phyloP scores from a whole-genome alignment of 2,329 filamentous ascomycete genomes.

The Botrytis squamosa region DNA sequence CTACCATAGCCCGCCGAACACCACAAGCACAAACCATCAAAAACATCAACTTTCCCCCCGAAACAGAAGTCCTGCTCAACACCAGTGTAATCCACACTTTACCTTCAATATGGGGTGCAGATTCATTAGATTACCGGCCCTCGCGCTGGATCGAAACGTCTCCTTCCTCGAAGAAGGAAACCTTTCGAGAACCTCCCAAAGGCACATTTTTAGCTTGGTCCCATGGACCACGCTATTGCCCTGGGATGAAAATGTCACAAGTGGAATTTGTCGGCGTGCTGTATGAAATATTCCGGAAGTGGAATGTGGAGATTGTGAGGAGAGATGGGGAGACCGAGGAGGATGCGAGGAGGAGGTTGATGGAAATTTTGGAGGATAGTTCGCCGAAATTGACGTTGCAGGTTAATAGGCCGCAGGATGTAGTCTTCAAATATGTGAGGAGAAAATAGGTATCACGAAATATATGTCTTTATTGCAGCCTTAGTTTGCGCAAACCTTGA shows the following conservation, averaged over 20 bases:
- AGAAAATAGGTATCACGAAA: neutral
- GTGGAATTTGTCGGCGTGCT: conserved; percentile 37
- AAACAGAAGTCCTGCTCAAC: conserved; percentile 46
- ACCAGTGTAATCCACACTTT: conserved; percentile 50
- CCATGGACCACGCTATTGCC: conserved; percentile 36
- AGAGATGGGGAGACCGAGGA: neutral
- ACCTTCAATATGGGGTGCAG: conserved; percentile 51
- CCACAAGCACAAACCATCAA: conserved; percentile 2
- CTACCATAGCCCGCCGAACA: conserved; percentile 1
- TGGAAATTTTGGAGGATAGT: conserved; percentile 23
- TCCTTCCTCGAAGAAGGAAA: neutral
- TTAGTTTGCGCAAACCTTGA: neutral
- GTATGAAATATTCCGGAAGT: conserved; percentile 20
- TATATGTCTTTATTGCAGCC: neutral
- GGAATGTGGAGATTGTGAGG: conserved; percentile 19
- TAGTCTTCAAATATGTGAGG: neutral
- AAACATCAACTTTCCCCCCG: conserved; percentile 25
- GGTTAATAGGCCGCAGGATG: conserved; percentile 21
- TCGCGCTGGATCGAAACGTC: conserved; percentile 51
- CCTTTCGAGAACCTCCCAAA: conserved; percentile 18
- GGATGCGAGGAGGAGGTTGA: conserved; percentile 22
- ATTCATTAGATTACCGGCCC: conserved; percentile 53
- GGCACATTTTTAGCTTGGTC: conserved; percentile 36
- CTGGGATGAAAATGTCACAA: conserved; percentile 39
- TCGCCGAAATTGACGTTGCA: conserved; percentile 23